Conservation (phyloP, 495 filamentous ascomycete genomes). For the Hypoxylon lenormandii region DNA sequence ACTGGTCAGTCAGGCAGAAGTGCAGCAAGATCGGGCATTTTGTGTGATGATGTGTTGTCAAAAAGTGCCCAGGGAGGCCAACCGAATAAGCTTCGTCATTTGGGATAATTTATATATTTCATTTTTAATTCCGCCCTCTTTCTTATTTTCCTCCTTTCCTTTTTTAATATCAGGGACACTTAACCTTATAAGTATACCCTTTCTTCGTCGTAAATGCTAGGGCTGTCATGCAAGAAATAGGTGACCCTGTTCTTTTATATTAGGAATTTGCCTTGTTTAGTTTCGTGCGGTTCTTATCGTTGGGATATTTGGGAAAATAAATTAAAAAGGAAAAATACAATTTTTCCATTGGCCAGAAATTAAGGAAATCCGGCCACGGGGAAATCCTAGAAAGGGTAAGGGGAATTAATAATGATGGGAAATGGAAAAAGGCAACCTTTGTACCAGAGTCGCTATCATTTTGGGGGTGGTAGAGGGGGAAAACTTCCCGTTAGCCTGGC, state of each 20-base stretch:
- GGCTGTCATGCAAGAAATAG: conserved; percentile 43
- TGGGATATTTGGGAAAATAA: conserved; percentile 32
- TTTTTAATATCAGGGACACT: conserved; percentile 14
- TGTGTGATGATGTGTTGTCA: conserved; percentile 58
- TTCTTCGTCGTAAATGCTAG: conserved; percentile 9
- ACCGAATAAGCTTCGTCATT: conserved; percentile 41
- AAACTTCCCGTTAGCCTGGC: conserved; percentile 24
- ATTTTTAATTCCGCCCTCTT: conserved; percentile 14
- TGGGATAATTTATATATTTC: conserved; percentile 26
- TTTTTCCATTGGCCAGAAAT: conserved; percentile 52
- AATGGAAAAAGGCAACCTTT: conserved; percentile 27
- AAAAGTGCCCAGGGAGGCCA: conserved; percentile 36
- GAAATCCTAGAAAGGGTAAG: conserved; percentile 39
- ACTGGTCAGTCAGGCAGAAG: conserved; percentile 65
- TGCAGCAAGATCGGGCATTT: conserved; percentile 64
- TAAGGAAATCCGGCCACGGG: conserved; percentile 26
- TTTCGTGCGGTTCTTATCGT: conserved; percentile 23
- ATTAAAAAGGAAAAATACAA: conserved; percentile 1
- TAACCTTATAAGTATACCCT: conserved; percentile 25
- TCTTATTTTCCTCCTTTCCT: conserved; percentile 9
- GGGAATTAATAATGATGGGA: conserved; percentile 13
- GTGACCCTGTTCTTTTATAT: conserved; percentile 38
- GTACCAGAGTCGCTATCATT: conserved; percentile 12
- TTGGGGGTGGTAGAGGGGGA: conserved; percentile 32
- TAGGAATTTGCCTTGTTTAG: conserved; percentile 24